Evolutionary conservation across 2,329 filamentous ascomycete genomes (phyloP).

Genomic region (Penicillium freii): DNA sequence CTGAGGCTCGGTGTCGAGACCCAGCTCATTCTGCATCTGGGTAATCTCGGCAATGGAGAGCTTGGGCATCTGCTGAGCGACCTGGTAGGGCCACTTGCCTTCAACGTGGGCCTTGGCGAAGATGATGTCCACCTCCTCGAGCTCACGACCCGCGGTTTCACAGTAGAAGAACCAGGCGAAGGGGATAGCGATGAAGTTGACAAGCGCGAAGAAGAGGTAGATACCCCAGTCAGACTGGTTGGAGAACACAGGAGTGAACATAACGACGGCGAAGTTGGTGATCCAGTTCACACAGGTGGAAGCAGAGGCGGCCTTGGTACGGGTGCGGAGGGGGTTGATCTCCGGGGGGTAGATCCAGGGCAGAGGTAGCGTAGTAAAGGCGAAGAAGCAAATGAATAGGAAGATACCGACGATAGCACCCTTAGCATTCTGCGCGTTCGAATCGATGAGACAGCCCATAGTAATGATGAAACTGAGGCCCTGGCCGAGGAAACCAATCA

Average conservation of each 20-base stretch:
- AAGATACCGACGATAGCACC: constrained; percentile 58
- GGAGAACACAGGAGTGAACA: constrained; percentile 45
- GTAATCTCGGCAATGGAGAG: constrained; percentile 28
- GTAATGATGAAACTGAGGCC: constrained; percentile 34
- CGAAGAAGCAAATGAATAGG: constrained; percentile 65
- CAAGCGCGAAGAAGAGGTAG: constrained; percentile 42
- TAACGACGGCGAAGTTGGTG: constrained; percentile 53
- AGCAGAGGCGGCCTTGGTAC: constrained; percentile 52
- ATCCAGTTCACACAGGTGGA: constrained; percentile 54
- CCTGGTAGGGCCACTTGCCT: constrained; percentile 30
- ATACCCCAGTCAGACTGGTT: constrained; percentile 36
- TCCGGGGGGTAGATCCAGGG: constrained; percentile 56
- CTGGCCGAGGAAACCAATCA: constrained; percentile 37
- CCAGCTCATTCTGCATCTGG: constrained; percentile 25
- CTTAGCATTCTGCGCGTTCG: constrained; percentile 25
- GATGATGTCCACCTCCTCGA: constrained; percentile 43
- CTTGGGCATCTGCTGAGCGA: constrained; percentile 31
- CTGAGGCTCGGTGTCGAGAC: constrained; percentile 15
- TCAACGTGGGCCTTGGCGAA: constrained; percentile 42
- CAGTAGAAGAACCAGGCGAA: constrained; percentile 53
- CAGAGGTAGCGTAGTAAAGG: constrained; percentile 61
- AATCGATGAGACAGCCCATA: constrained; percentile 32
- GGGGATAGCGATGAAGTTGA: constrained; percentile 47
- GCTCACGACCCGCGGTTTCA: constrained; percentile 43
- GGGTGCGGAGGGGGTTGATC: constrained; percentile 53